A percentile compares a stretch with the other conserved stretches of the same genome.
Conservation (phyloP, 2,329 filamentous ascomycete species). For the Geoglossum cookeanum region DNA sequence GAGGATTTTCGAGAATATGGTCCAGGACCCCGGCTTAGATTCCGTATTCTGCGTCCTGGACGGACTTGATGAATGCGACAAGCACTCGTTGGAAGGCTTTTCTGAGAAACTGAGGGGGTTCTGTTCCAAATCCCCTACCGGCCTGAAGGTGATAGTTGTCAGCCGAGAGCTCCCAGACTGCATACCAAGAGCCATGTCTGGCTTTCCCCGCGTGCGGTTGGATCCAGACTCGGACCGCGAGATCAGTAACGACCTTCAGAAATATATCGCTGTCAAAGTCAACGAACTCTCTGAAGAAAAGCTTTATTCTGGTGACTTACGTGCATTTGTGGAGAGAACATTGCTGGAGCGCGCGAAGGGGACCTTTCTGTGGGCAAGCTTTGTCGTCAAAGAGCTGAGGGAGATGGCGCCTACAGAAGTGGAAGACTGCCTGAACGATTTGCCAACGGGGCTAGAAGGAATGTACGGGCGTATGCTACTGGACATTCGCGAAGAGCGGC, state of each 20-base stretch:
- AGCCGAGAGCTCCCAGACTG: neutral
- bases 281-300: neutral
- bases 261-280: neutral
- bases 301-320: conserved; percentile 1
- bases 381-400: conserved; percentile 11
- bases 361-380: conserved; percentile 15
- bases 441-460: neutral
- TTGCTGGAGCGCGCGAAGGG: conserved; percentile 12
- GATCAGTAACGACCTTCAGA: neutral
- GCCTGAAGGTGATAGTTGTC: neutral
- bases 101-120: neutral
- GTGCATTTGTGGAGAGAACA: conserved; percentile 9
- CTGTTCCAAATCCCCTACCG: neutral
- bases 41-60: neutral
- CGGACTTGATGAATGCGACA: neutral
- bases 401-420: neutral
- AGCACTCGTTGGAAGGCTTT: neutral
- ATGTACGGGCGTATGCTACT: neutral
- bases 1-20: neutral
- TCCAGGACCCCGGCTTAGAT: neutral
- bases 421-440: neutral
- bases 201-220: neutral
- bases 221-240: neutral
- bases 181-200: neutral
- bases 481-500: neutral